These are phyloP conservation scores for Phylloporus sp. DNA, from an alignment of 768 basidiomycete species.

Conservation along the genomic window DNA sequence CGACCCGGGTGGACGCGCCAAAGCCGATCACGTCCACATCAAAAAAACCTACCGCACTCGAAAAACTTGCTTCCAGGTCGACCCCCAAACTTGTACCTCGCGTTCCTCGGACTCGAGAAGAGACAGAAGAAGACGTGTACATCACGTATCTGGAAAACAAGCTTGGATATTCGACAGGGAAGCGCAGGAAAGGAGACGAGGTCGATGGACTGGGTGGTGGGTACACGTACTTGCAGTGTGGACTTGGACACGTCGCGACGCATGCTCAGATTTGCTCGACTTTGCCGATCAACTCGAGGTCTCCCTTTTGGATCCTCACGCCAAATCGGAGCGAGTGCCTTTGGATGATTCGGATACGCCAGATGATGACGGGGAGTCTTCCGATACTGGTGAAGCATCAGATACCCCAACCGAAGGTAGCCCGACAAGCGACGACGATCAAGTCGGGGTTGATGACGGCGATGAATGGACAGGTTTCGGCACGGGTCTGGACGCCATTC, in stretches of 20 bases:
- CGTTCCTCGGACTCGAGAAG: conserved; percentile 33
- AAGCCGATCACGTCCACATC: conserved; percentile 8
- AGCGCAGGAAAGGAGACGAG: conserved; percentile 44
- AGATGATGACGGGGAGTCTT: not conserved
- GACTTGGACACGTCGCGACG: not conserved
- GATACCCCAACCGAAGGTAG: not conserved
- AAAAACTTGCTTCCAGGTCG: conserved; percentile 29
- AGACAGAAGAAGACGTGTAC: conserved; percentile 76
- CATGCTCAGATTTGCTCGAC: conserved; percentile 47
- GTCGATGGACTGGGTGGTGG: conserved; percentile 85
- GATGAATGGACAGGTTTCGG: conserved; percentile 40
- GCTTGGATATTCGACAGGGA: conserved; percentile 50
- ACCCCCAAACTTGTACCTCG: not conserved
- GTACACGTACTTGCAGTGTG: conserved; percentile 12
- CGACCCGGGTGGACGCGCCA: not conserved
- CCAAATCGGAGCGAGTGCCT: not conserved
- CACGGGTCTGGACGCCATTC: conserved; percentile 4
- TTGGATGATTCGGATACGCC: not conserved
- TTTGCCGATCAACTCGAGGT: conserved; percentile 36
- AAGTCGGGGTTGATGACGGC: conserved; percentile 17
- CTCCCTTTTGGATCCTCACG: not conserved
- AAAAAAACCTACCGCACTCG: conserved; percentile 30
- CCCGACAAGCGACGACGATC: not conserved
- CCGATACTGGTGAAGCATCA: conserved; percentile 4
- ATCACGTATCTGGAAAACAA: conserved; percentile 80